These are phyloP conservation scores for Hemileia vastatrix DNA, from an alignment of 1,284 basidiomycete species.

Conservation along the genomic window DNA sequence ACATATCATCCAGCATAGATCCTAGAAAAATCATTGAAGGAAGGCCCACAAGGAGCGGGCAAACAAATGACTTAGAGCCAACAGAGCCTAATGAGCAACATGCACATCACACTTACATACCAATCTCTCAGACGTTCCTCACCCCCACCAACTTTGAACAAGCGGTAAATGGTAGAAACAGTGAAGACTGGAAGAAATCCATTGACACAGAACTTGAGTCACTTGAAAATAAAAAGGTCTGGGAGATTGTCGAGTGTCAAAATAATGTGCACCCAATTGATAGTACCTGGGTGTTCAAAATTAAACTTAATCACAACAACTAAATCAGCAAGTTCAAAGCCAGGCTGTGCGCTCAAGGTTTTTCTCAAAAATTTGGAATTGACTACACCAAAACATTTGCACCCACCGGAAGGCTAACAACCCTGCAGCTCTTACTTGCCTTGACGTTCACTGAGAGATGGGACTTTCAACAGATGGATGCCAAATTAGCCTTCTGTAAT, in stretches of 20 bases:
- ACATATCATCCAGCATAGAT: no score
- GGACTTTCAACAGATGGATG: no score
- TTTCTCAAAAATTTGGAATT: not conserved
- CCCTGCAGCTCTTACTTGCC: not conserved
- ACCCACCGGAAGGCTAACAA: not conserved
- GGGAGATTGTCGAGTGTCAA: not conserved
- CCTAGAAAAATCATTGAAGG: no score
- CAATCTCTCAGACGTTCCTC: not conserved
- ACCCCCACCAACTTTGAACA: not conserved
- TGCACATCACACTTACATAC: no score
- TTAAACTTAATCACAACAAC: not conserved
- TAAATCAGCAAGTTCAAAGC: not conserved
- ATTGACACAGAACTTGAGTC: no score
- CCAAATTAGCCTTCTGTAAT: no score
- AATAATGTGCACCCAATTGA: not conserved
- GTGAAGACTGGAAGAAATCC: not conserved
- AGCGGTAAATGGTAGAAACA: not conserved
- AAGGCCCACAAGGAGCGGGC: no score
- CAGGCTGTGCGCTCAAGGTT: not conserved
- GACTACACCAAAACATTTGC: not conserved
- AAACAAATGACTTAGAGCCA: no score
- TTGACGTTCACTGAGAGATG: no score
- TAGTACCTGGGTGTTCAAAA: not conserved
- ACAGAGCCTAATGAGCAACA: no score
- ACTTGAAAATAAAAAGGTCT: not conserved